Conservation (phyloP, 441 rosid genomes). For the Syzygium syzygioides region DNA sequence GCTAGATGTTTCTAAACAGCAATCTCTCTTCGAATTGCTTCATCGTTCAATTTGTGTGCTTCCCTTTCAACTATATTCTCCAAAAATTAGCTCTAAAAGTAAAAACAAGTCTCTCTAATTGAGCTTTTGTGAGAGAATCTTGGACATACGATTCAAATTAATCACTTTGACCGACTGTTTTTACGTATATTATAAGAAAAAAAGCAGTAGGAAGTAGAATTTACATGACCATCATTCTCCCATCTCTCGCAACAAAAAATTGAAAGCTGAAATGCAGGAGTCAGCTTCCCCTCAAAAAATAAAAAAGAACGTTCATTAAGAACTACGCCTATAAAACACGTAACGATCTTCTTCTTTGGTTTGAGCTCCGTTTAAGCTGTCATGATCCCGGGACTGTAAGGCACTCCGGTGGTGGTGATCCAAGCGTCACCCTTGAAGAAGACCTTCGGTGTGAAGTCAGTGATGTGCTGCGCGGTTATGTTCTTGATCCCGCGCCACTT, state of each 20-base stretch:
- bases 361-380: neutral
- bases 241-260: neutral
- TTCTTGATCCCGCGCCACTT: conserved; percentile 54
- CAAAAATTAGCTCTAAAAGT: neutral
- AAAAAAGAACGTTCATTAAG: neutral
- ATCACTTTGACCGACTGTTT: too few species aligned
- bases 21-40: neutral
- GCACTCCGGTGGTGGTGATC: conserved; percentile 51
- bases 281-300: neutral
- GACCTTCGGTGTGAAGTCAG: conserved; percentile 21
- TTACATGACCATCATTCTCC: neutral
- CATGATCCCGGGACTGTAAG: conserved; percentile 35
- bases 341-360: neutral
- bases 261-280: neutral
- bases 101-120: neutral
- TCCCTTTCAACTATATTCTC: neutral
- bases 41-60: neutral
- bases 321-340: neutral
- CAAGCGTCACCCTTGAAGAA: conserved; percentile 42
- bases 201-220: too few species aligned
- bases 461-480: conserved; percentile 14
- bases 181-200: neutral
- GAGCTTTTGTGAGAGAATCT: neutral
- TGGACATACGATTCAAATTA: neutral
- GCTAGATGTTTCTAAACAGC: neutral